Conservation (phyloP, 2,329 filamentous ascomycete genomes). For the Sporothrix euskadiensis region DNA sequence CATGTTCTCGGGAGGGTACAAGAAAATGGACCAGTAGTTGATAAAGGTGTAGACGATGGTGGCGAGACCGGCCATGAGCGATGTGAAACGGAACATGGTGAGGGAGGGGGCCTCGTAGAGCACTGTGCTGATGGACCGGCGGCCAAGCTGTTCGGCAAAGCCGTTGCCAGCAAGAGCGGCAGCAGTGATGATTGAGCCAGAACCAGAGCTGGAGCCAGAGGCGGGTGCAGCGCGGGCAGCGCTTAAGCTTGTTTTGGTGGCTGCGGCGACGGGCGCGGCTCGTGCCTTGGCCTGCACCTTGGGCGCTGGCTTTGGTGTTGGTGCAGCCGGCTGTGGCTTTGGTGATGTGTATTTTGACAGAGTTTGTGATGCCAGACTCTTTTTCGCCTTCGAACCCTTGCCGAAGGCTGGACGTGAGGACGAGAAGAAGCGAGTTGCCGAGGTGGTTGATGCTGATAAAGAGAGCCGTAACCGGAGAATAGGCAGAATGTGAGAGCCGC, state of each 20-base stretch:
- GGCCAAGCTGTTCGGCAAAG: conserved; percentile 58
- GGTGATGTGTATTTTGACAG: neutral
- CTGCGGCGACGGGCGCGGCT: neutral
- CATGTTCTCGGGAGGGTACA: conserved; percentile 53
- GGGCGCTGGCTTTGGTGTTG: neutral
- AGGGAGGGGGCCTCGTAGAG: conserved; percentile 68
- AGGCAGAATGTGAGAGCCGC: neutral
- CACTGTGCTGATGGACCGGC: conserved; percentile 56
- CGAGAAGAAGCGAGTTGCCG: neutral
- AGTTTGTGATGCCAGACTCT: neutral
- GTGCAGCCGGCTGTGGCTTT: neutral
- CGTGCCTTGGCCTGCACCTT: neutral
- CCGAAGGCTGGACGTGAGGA: neutral
- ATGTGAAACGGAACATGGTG: conserved; percentile 61
- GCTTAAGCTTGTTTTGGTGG: neutral
- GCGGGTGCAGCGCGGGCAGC: neutral
- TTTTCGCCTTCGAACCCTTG: neutral
- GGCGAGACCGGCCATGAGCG: conserved; percentile 57
- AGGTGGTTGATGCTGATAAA: neutral
- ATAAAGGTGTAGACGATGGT: conserved; percentile 54
- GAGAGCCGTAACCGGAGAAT: neutral
- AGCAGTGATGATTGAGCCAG: neutral
- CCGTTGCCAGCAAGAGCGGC: neutral
- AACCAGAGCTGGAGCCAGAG: neutral
- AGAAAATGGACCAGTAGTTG: conserved; percentile 53